These are phyloP conservation scores for Penicillium bovifimosum DNA, from an alignment of 495 filamentous ascomycete species.

Conservation along the genomic window DNA sequence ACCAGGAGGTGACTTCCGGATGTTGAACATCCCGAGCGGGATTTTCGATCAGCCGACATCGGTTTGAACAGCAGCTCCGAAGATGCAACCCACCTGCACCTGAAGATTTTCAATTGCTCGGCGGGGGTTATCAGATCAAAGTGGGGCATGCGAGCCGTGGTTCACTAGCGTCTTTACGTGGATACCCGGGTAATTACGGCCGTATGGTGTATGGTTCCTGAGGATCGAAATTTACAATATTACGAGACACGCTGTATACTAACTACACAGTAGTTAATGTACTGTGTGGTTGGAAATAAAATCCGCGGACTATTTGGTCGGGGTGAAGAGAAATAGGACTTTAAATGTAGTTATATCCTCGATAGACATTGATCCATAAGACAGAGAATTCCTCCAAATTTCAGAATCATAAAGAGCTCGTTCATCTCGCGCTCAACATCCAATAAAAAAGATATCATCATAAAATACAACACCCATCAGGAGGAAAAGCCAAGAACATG, in stretches of 20 bases:
- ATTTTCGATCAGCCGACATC: conserved; percentile 7
- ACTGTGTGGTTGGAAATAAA: not conserved
- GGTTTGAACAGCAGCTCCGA: not conserved
- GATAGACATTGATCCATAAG: too few species aligned
- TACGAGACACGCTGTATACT: not conserved
- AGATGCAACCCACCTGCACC: not conserved
- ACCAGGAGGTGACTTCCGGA: not conserved
- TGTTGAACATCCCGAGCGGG: conserved; percentile 1
- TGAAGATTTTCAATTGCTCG: conserved; percentile 4
- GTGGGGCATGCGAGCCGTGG: not conserved
- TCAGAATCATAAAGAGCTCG: too few species aligned
- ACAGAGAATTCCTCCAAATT: too few species aligned
- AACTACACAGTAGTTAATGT: too few species aligned
- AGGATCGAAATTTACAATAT: not conserved
- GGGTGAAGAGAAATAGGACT: not conserved
- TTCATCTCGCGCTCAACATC: too few species aligned
- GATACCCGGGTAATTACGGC: not conserved
- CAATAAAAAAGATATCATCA: too few species aligned
- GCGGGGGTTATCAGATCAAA: conserved; percentile 10
- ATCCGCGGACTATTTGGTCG: not conserved
- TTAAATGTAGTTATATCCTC: too few species aligned
- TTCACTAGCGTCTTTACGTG: conserved; percentile 1
- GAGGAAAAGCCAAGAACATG: not conserved
- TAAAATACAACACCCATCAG: too few species aligned
- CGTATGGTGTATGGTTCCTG: not conserved